Evolutionary conservation across 176 grass and related monocot species (phyloP).

Genomic region (Aechmea fasciata): DNA sequence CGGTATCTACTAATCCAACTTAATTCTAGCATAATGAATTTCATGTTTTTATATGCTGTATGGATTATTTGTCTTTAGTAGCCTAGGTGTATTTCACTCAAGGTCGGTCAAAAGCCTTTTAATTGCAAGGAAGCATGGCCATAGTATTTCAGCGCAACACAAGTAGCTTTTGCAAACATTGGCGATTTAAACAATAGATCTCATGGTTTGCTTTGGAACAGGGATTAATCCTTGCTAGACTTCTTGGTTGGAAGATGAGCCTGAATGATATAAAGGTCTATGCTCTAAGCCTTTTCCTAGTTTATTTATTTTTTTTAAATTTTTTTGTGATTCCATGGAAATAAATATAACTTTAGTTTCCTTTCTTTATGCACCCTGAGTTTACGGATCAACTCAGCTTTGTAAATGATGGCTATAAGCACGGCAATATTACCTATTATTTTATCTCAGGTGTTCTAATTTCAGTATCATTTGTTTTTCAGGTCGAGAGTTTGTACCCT

Average conservation of each 20-base stretch:
- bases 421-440: background rate
- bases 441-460: background rate
- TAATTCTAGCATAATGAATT: background rate
- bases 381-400: background rate
- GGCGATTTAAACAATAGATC: background rate
- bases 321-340: background rate
- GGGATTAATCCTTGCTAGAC: constrained; percentile 82
- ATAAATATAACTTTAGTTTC: constrained; percentile 1
- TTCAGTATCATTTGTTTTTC: constrained; percentile 3
- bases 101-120: background rate
- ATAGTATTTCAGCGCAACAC: background rate
- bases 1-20: background rate
- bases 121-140: background rate
- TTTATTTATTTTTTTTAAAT: background rate
- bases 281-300: background rate
- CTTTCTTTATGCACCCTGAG: background rate
- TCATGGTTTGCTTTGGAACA: constrained; percentile 23
- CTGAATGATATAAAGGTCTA: constrained; percentile 77
- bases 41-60: background rate
- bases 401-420: background rate
- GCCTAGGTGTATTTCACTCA: background rate
- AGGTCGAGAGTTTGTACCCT: constrained; percentile 92
- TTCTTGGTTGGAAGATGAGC: constrained; percentile 55
- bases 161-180: background rate
- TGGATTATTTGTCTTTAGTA: background rate